Evolutionary conservation across 768 basidiomycete species (phyloP).

Genomic region (Flagelloscypha sp.): DNA sequence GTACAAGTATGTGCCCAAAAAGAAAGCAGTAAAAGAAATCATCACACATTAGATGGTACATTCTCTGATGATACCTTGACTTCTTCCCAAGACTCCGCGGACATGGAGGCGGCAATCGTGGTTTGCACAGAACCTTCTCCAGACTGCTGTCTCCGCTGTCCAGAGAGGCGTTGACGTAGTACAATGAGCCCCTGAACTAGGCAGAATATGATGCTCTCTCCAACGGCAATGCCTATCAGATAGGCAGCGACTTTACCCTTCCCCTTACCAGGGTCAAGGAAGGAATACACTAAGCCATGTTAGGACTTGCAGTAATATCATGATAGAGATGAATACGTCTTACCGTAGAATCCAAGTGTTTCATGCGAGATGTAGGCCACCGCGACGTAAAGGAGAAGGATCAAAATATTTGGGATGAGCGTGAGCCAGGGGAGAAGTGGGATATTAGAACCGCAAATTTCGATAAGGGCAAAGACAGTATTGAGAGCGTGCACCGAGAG

Average conservation of each 20-base stretch:
- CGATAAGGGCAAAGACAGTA: constrained; percentile 44
- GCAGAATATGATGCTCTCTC: constrained; percentile 42
- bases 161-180: constrained; percentile 29
- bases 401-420: constrained; percentile 35
- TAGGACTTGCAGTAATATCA: not conserved
- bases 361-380: constrained; percentile 60
- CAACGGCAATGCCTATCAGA: constrained; percentile 51
- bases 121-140: too few species aligned
- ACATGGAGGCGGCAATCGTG: too few species aligned
- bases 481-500: constrained; percentile 59
- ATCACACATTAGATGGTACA: too few species aligned
- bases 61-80: too few species aligned
- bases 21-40: too few species aligned
- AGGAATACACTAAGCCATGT: constrained; percentile 43
- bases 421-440: constrained; percentile 46
- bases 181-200: constrained; percentile 34
- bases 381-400: constrained; percentile 51
- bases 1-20: too few species aligned
- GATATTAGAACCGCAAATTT: constrained; percentile 46
- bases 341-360: constrained; percentile 59
- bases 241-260: constrained; percentile 45
- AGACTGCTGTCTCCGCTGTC: too few species aligned
- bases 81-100: too few species aligned
- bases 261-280: constrained; percentile 47
- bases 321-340: constrained; percentile 15